A percentile compares a stretch with the other conserved stretches of the same genome.
These are phyloP conservation scores for Alternaria panax DNA, from an alignment of 2,329 filamentous ascomycete genomes.

Conservation along the genomic window DNA sequence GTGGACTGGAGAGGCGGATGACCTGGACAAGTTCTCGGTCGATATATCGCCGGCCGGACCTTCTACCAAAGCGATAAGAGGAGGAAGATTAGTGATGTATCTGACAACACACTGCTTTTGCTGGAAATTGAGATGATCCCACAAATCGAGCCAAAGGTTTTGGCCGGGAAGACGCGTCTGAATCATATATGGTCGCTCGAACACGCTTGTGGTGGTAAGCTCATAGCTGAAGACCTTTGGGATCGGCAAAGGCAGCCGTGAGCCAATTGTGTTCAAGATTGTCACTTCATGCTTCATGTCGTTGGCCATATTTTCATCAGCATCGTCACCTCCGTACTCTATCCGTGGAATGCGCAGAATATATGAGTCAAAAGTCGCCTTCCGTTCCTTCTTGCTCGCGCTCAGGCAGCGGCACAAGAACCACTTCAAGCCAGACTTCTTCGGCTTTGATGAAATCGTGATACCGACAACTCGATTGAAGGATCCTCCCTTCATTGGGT, in stretches of 20 bases:
- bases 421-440: not conserved
- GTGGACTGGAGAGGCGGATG: not conserved
- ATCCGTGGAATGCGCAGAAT: conserved; percentile 18
- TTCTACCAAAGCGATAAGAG: not conserved
- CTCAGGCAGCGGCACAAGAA: not conserved
- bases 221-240: conserved; percentile 7
- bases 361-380: not conserved
- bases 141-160: not conserved
- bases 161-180: not conserved
- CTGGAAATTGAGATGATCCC: rapidly evolving
- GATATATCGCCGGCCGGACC: not conserved
- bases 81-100: not conserved
- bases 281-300: conserved; percentile 6
- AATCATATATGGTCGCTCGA: not conserved
- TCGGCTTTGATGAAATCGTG: not conserved
- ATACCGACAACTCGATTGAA: not conserved
- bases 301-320: conserved; percentile 2
- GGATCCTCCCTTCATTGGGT: not conserved
- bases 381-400: not conserved
- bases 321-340: not conserved
- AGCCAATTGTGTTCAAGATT: not conserved
- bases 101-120: not conserved
- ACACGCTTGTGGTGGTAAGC: not conserved
- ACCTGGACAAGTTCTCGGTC: not conserved
- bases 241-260: conserved; percentile 1